These are phyloP conservation scores for Salicornia ramosissima DNA, from an alignment of 148 eudicot genomes.

Conservation along the genomic window DNA sequence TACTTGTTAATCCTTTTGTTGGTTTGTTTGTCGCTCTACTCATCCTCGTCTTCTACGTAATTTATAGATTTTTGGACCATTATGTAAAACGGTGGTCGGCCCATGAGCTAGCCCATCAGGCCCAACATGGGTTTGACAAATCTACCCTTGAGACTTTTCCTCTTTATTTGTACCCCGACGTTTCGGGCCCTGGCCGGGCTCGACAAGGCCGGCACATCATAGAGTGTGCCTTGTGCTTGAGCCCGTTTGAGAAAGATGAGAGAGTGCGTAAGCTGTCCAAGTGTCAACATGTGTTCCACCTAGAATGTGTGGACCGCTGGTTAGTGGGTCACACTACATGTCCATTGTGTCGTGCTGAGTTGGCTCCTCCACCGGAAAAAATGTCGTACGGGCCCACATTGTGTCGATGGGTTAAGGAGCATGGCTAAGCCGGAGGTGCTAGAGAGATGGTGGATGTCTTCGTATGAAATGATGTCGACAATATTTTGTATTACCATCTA, in stretches of 20 bases:
- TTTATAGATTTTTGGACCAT: neutral
- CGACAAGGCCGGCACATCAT: neutral
- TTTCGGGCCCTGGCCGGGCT: conserved; percentile 21
- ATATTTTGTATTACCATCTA: no score
- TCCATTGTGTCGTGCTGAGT: conserved; percentile 17
- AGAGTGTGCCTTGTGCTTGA: conserved; percentile 38
- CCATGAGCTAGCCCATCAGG: neutral
- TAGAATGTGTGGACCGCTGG: conserved; percentile 39
- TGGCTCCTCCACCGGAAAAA: neutral
- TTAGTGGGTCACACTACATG: conserved; percentile 29
- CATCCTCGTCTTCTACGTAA: neutral
- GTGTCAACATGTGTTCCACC: conserved; percentile 41
- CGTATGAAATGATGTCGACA: neutral
- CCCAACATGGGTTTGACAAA: conserved; percentile 23
- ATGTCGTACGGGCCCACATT: neutral
- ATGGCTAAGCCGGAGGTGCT: neutral
- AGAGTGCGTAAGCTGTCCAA: conserved; percentile 31
- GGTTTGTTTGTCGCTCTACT: neutral
- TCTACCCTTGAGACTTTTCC: conserved; percentile 28
- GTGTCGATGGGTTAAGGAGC: neutral
- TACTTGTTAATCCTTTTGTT: neutral
- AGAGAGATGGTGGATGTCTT: neutral
- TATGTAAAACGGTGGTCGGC: neutral
- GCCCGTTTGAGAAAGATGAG: conserved; percentile 28
- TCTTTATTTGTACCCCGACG: conserved; percentile 21